A percentile compares a stretch with the other conserved stretches of the same genome.
Conservation (phyloP, 306 rosid genomes). For the Corylus avellana region DNA sequence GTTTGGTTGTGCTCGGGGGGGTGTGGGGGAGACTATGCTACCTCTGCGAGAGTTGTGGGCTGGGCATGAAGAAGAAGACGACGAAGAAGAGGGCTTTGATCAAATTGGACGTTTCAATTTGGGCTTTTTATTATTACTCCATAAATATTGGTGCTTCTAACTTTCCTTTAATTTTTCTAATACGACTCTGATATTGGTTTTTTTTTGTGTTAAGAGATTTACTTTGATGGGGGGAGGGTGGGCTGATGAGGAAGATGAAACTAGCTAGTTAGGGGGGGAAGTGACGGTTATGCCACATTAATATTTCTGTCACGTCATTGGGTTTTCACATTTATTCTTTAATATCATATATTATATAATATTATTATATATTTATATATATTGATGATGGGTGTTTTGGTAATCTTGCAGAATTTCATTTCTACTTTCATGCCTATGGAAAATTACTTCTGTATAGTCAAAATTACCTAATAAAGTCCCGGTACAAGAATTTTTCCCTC, state of each 20-base stretch:
- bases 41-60: slow-evolving; percentile 92
- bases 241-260: not conserved
- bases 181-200: too few relatives aligned
- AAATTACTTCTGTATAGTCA: not conserved
- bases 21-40: slow-evolving; percentile 63
- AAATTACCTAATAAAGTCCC: not conserved
- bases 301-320: too few relatives aligned
- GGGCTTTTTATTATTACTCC: slow-evolving; percentile 59
- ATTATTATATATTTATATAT: not conserved
- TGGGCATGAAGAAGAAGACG: slow-evolving; percentile 77
- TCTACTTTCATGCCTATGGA: not conserved
- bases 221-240: too few relatives aligned
- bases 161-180: not conserved
- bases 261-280: not conserved
- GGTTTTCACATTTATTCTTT: too few relatives aligned
- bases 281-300: too few relatives aligned
- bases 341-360: too few relatives aligned
- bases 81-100: slow-evolving; percentile 60
- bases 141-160: not conserved
- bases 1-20: slow-evolving; percentile 39
- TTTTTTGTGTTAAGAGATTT: too few relatives aligned
- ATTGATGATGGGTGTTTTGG: not conserved
- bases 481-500: not conserved
- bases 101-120: slow-evolving; percentile 56
- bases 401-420: not conserved